Conservation (phyloP, 441 rosid genomes). For the Adansonia madagascariensis region DNA sequence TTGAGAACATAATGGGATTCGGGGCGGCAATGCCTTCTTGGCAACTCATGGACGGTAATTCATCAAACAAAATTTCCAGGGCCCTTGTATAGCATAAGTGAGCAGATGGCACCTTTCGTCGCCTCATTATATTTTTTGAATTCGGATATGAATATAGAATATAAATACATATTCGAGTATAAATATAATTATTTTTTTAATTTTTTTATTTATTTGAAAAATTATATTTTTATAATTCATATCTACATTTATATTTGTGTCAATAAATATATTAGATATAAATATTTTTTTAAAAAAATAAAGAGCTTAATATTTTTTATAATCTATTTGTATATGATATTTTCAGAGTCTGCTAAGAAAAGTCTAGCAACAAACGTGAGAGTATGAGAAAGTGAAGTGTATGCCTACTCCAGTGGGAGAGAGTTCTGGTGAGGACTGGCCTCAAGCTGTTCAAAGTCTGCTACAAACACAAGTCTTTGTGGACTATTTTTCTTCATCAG, state of each 20-base stretch:
- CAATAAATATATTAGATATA: too few species aligned
- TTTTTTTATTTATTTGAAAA: too few species aligned
- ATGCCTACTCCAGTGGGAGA: not conserved
- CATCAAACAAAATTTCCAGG: not conserved
- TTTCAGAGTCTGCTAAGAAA: not conserved
- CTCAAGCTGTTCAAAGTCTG: slow-evolving; percentile 6
- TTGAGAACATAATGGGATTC: not conserved
- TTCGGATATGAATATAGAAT: too few species aligned
- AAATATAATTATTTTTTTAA: too few species aligned
- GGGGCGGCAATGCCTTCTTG: not conserved
- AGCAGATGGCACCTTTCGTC: too few species aligned
- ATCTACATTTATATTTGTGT: too few species aligned
- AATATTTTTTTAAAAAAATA: too few species aligned
- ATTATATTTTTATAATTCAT: too few species aligned
- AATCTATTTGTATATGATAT: not conserved
- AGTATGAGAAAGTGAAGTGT: not conserved
- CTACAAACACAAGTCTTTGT: not conserved
- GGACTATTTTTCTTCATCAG: not conserved
- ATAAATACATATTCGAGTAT: too few species aligned
- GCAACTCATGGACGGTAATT: not conserved
- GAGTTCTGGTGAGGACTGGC: not conserved
- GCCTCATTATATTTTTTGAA: too few species aligned
- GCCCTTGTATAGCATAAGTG: too few species aligned
- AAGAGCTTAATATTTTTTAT: too few species aligned
- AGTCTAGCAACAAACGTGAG: not conserved